Base-by-base conservation (phyloP, 2,329 filamentous ascomycete species). In the Cladobotryum protrusum region DNA sequence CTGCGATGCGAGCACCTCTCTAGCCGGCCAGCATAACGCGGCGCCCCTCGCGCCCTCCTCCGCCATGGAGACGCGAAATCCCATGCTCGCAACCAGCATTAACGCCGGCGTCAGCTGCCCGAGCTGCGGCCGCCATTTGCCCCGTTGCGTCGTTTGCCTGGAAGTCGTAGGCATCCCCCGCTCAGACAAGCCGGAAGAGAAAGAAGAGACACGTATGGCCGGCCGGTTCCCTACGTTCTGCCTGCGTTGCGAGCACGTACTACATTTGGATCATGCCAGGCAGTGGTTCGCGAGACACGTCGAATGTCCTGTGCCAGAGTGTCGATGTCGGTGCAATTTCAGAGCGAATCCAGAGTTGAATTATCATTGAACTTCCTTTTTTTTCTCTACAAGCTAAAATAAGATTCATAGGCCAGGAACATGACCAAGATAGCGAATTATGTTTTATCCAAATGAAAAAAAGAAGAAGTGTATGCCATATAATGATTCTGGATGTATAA, bases 271-370 rank as follows among this genome's bases (percentile, higher is more conserved):
- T 57, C 83, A 86, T 61, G 82, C 82, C 5, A 68, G 80, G 57
- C 75, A 79, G 65, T 87, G 83, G 83, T 87, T 86, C 58, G 70
- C 75, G 6, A 67, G 79, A 32, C 82, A 86, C 56, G 73, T 74
- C 24, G 81, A 86, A 65, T 86, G 83, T 59, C 82, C 83, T 0
- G 81, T 86, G 45, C 81, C 83, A 1, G 83, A 86, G 65, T 87
- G 83, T 59, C 73, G 80, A 46, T 87, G 83, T 55, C 73, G 76
- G 34, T 86, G 82, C 61, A 82, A 81, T 59, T 81, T 80, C 52
- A 70, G 75, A 56, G 77, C 78, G 12, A 82, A 82, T 50, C 78
- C 78, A 5, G 79, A 83, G 66, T 59, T 83, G 57, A 75, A 71
- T 52, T 82, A 83, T 61, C 69, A 67, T 52, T 70, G 45, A 55